Percentiles rank a stretch among this genome's conserved stretches.
These are phyloP conservation scores for Lecanicillium sp. DNA, from an alignment of 2,329 filamentous ascomycete species.

Conservation along the genomic window DNA sequence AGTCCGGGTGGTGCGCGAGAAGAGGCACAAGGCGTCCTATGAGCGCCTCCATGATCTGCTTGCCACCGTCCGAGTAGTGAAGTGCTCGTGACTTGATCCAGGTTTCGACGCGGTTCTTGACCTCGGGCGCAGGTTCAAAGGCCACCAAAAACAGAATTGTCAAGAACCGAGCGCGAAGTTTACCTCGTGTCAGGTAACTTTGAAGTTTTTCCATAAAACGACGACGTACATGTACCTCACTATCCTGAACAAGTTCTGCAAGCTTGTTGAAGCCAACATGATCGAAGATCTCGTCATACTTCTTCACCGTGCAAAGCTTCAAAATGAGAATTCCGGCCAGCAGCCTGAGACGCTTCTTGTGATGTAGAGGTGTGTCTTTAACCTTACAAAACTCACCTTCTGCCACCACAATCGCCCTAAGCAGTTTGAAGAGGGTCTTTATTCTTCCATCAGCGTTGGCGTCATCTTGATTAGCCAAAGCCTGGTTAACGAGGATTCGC, in stretches of 20 bases:
- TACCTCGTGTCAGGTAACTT: slow-evolving; percentile 73
- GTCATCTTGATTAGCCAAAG: slow-evolving; percentile 52
- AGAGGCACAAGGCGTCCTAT: slow-evolving; percentile 80
- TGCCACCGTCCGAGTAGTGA: slow-evolving; percentile 49
- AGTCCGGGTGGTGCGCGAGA: slow-evolving; percentile 91
- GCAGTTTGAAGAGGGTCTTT: slow-evolving; percentile 64
- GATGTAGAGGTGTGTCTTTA: slow-evolving; percentile 64
- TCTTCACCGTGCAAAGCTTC: slow-evolving; percentile 72
- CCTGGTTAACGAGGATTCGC: slow-evolving; percentile 76
- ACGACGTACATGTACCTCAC: slow-evolving; percentile 61
- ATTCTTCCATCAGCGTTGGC: slow-evolving; percentile 50
- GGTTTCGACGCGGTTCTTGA: slow-evolving; percentile 69
- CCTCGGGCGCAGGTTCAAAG: slow-evolving; percentile 71
- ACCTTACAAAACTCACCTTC: slow-evolving; percentile 75
- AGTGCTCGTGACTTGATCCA: slow-evolving; percentile 81
- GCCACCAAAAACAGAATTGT: slow-evolving; percentile 84
- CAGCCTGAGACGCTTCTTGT: slow-evolving; percentile 74
- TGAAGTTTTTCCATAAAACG: slow-evolving; percentile 80
- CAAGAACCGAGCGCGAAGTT: slow-evolving; percentile 70
- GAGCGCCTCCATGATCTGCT: slow-evolving; percentile 66
- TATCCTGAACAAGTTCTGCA: slow-evolving; percentile 74
- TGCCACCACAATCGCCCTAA: slow-evolving; percentile 66
- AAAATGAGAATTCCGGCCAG: slow-evolving; percentile 71
- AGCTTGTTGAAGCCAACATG: slow-evolving; percentile 72
- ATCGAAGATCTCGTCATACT: slow-evolving; percentile 67